Conservation (phyloP, 2,329 filamentous ascomycete genomes). For the Ceratocystis eucalypticola region DNA sequence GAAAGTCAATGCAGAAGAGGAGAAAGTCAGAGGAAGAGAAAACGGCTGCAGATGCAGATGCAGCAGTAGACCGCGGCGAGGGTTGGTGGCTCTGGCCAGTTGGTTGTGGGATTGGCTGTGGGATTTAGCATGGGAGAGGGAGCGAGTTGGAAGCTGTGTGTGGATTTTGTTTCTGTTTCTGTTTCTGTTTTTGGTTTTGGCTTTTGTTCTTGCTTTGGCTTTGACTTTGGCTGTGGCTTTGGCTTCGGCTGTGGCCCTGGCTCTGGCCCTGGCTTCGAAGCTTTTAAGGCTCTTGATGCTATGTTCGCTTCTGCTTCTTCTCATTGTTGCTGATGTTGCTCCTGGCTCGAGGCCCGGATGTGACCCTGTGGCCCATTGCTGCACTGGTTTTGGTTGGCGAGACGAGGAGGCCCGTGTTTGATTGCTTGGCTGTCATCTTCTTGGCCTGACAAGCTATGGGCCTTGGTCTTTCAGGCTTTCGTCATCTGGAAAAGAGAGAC, state of each 20-base stretch:
- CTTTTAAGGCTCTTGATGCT: neutral
- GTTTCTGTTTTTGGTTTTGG: conserved; percentile 4
- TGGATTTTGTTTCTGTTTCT: conserved; percentile 9
- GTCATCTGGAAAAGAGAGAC: conserved; percentile 7
- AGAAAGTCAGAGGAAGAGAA: conserved; percentile 12
- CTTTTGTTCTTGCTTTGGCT: neutral
- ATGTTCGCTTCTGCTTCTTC: neutral
- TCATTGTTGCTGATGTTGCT: neutral
- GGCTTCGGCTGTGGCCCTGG: conserved; percentile 3
- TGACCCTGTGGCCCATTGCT: conserved; percentile 11
- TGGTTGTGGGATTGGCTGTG: conserved; percentile 3
- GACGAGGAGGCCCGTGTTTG: conserved; percentile 18
- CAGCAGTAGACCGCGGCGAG: neutral
- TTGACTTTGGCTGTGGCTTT: conserved; percentile 6
- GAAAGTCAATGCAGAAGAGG: neutral
- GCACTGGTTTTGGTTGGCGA: conserved; percentile 14
- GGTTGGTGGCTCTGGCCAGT: conserved; percentile 1
- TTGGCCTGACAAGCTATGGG: conserved; percentile 7
- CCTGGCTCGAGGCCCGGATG: conserved; percentile 16
- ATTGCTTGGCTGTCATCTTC: conserved; percentile 11
- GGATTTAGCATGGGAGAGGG: conserved; percentile 7
- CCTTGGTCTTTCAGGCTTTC: conserved; percentile 2
- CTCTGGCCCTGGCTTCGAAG: conserved; percentile 5
- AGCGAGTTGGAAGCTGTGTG: conserved; percentile 5
- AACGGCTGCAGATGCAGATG: conserved; percentile 8